phyloP scores from a whole-genome alignment of 169 alveolate species.

The Plasmodium vinckei region DNA sequence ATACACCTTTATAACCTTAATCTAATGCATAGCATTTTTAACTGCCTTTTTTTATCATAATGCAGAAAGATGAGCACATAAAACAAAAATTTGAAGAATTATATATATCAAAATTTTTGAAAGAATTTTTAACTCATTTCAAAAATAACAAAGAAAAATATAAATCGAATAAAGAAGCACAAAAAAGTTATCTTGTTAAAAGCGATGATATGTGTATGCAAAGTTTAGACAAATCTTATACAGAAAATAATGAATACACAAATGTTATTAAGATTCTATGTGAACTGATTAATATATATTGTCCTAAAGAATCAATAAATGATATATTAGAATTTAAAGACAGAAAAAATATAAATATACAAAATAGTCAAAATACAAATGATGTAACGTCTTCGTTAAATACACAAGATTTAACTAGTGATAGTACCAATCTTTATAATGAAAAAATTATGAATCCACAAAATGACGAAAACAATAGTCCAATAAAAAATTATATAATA shows the following conservation, averaged over 20 bases:
- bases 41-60: neutral
- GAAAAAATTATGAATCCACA: neutral
- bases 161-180: constrained; percentile 19
- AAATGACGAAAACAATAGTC: neutral
- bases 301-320: neutral
- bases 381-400: no score
- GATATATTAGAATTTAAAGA: neutral
- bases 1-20: no score
- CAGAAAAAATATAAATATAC: neutral
- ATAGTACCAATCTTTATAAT: neutral
- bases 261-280: constrained; percentile 26
- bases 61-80: constrained; percentile 40
- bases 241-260: constrained; percentile 27
- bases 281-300: constrained; percentile 34
- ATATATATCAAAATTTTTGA: constrained; percentile 36
- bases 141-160: constrained; percentile 66
- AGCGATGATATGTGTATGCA: neutral
- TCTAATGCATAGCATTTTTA: no score
- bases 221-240: neutral
- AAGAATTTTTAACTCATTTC: constrained; percentile 47
- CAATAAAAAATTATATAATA: neutral
- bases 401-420: neutral
- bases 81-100: constrained; percentile 59
- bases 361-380: neutral
- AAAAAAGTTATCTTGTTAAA: neutral